These are phyloP conservation scores for Blumeria graminis DNA, from an alignment of 2,329 filamentous ascomycete species.

Conservation along the genomic window DNA sequence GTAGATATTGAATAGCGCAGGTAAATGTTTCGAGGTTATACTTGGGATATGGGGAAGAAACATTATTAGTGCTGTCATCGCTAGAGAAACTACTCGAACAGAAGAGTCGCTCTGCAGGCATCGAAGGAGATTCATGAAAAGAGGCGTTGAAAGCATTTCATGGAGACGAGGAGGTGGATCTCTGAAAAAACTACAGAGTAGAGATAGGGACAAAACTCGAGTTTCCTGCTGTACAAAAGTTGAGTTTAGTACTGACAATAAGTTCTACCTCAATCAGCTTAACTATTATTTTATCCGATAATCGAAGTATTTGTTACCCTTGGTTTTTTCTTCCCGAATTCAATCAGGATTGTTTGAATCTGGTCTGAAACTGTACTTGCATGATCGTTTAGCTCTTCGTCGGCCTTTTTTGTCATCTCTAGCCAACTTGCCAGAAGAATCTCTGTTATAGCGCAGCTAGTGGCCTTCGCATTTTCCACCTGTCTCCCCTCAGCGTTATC, in stretches of 20 bases:
- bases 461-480: slow-evolving; percentile 20
- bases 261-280: slow-evolving; percentile 23
- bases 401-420: slow-evolving; percentile 18
- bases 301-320: slow-evolving; percentile 20
- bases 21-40: slow-evolving; percentile 41
- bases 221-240: slow-evolving; percentile 40
- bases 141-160: slow-evolving; percentile 40
- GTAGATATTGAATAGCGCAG: slow-evolving; percentile 60
- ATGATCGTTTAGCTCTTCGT: slow-evolving; percentile 20
- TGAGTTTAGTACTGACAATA: slow-evolving; percentile 39
- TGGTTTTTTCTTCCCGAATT: slow-evolving; percentile 39
- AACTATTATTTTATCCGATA: neutral
- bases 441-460: slow-evolving; percentile 27
- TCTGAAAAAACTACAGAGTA: slow-evolving; percentile 50
- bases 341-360: slow-evolving; percentile 21
- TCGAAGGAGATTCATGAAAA: slow-evolving; percentile 46
- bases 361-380: slow-evolving; percentile 20
- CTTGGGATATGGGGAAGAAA: slow-evolving; percentile 59
- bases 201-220: slow-evolving; percentile 36
- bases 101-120: slow-evolving; percentile 59
- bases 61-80: slow-evolving; percentile 56
- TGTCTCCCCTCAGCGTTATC: slow-evolving; percentile 23
- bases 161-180: slow-evolving; percentile 61
- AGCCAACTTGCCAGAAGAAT: slow-evolving; percentile 34
- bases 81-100: slow-evolving; percentile 50